These are phyloP conservation scores for Penicillium frequentans DNA, from an alignment of 2,329 filamentous ascomycete genomes.

Conservation along the genomic window DNA sequence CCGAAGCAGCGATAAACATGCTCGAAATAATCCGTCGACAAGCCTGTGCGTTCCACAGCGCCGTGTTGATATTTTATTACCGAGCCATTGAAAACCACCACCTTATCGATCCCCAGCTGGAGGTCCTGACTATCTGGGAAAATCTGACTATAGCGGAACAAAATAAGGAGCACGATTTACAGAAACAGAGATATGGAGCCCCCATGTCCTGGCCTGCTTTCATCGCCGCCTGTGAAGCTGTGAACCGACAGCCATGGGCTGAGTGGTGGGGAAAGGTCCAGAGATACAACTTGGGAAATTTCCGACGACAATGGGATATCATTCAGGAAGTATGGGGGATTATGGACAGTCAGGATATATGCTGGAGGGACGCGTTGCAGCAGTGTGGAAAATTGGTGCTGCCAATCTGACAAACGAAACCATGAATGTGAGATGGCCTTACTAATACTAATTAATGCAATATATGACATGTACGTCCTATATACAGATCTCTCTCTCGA, in stretches of 20 bases:
- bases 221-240: constrained; percentile 22
- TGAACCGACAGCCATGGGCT: constrained; percentile 14
- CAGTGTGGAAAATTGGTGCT: constrained; percentile 15
- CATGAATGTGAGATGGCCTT: not conserved
- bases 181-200: constrained; percentile 14
- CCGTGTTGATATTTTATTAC: constrained; percentile 16
- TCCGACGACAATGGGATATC: constrained; percentile 18
- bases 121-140: constrained; percentile 9
- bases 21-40: constrained; percentile 15
- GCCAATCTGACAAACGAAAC: constrained; percentile 11
- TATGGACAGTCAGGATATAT: constrained; percentile 13
- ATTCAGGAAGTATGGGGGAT: constrained; percentile 21
- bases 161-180: constrained; percentile 12
- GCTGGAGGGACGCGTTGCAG: constrained; percentile 18
- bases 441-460: too few relatives aligned
- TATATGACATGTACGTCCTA: too few relatives aligned
- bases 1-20: not conserved
- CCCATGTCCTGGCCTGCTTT: constrained; percentile 26
- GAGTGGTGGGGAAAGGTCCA: constrained; percentile 20
- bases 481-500: too few relatives aligned
- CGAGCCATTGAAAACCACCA: constrained; percentile 12
- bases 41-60: constrained; percentile 17
- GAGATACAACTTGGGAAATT: constrained; percentile 21
- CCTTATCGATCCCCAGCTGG: not conserved
- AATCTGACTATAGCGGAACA: constrained; percentile 17